phyloP scores from a whole-genome alignment of 345 rosid species.

The Acer yangbiense region DNA sequence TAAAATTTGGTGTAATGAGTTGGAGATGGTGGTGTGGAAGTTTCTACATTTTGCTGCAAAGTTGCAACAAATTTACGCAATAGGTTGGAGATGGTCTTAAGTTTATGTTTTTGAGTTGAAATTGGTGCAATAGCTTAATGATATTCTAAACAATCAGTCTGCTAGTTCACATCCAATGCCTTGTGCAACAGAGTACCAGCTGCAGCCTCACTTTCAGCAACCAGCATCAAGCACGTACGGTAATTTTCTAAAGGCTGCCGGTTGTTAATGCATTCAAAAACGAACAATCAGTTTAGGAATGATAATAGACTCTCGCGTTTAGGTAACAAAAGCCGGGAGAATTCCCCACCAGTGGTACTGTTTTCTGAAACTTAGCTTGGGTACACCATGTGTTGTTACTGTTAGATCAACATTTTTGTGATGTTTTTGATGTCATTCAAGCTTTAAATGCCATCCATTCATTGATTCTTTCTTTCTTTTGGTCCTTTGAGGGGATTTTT shows the following conservation, averaged over 20 bases:
- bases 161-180: conserved; percentile 27
- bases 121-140: not conserved
- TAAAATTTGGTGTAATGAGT: too few relatives aligned
- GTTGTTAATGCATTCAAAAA: conserved; percentile 36
- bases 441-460: not conserved
- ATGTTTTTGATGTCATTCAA: not conserved
- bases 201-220: conserved; percentile 45
- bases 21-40: too few relatives aligned
- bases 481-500: not conserved
- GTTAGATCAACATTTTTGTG: not conserved
- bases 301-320: not conserved
- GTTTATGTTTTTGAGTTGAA: too few relatives aligned
- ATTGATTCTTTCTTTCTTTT: not conserved
- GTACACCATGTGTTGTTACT: not conserved
- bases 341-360: not conserved
- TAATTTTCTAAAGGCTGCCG: conserved; percentile 61
- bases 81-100: too few relatives aligned
- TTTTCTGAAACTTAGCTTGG: not conserved
- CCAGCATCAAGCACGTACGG: conserved; percentile 66
- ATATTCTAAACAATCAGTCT: conserved; percentile 23
- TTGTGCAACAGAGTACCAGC: conserved; percentile 49
- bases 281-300: not conserved
- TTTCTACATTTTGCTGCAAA: too few relatives aligned
- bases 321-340: not conserved
- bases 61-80: too few relatives aligned